Evolutionary conservation across 2,329 filamentous ascomycete species (phyloP).

Genomic region (Pseudopithomyces chartarum): DNA sequence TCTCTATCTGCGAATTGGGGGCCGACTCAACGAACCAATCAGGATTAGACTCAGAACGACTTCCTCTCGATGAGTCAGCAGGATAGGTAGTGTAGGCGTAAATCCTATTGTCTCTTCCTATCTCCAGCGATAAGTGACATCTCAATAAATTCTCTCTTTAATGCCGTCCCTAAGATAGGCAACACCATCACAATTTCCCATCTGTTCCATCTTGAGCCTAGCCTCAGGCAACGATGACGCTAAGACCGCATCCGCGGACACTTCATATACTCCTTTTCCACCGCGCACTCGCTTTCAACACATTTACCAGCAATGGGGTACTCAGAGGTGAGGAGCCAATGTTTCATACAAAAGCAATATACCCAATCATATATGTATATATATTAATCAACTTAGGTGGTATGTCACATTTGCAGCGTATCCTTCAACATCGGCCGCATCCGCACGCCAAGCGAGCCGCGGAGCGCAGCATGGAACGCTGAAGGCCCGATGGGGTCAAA

Average conservation of each 20-base stretch:
- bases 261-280: background rate
- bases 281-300: background rate
- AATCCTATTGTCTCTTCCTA: too few relatives aligned
- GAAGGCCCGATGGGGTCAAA: background rate
- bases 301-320: background rate
- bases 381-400: background rate
- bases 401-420: constrained; percentile 10
- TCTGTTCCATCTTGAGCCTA: background rate
- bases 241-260: background rate
- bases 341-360: too few relatives aligned
- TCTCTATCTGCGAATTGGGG: too few relatives aligned
- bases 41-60: too few relatives aligned
- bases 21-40: too few relatives aligned
- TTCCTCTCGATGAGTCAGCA: too few relatives aligned
- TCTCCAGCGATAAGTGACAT: too few relatives aligned
- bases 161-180: too few relatives aligned
- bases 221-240: background rate
- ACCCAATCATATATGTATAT: background rate
- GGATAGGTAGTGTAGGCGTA: too few relatives aligned
- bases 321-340: background rate
- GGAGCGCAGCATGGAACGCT: constrained; percentile 7
- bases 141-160: too few relatives aligned
- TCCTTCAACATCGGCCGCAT: constrained; percentile 15
- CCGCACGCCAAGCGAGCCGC: constrained; percentile 5
- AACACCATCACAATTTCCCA: too few relatives aligned